phyloP scores from a whole-genome alignment of 495 filamentous ascomycete genomes.

The Penicillium daleae region DNA sequence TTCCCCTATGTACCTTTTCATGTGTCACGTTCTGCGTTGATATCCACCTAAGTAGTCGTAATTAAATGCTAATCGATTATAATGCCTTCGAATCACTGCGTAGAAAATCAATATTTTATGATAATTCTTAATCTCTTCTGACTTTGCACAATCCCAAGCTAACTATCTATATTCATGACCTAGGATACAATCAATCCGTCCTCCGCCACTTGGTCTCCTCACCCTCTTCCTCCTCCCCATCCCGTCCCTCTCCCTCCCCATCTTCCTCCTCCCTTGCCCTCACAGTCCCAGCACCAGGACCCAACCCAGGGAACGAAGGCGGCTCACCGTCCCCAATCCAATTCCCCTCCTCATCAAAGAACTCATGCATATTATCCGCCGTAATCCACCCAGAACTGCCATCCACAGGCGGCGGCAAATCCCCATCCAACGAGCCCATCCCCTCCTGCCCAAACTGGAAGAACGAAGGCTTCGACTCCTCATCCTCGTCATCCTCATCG shows the following conservation, averaged over 20 bases:
- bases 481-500: constrained; percentile 51
- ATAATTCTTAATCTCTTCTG: background rate
- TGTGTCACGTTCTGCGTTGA: constrained; percentile 19
- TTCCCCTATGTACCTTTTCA: constrained; percentile 5
- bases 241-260: constrained; percentile 40
- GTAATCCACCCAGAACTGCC: constrained; percentile 96
- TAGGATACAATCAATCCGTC: constrained; percentile 48
- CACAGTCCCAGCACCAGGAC: constrained; percentile 61
- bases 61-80: constrained; percentile 18
- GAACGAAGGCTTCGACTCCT: constrained; percentile 41
- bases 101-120: background rate
- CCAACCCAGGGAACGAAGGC: constrained; percentile 44
- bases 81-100: background rate
- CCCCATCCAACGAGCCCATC: constrained; percentile 46
- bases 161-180: no score
- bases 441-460: constrained; percentile 32
- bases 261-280: constrained; percentile 42
- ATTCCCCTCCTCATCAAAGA: constrained; percentile 67
- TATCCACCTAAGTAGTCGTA: constrained; percentile 33
- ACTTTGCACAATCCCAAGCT: background rate
- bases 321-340: constrained; percentile 53
- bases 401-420: constrained; percentile 74
- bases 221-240: constrained; percentile 20
- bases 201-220: constrained; percentile 65
- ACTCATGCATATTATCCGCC: constrained; percentile 89